Evolutionary conservation across 495 filamentous ascomycete genomes (phyloP).

Genomic region (Tuber brumale): DNA sequence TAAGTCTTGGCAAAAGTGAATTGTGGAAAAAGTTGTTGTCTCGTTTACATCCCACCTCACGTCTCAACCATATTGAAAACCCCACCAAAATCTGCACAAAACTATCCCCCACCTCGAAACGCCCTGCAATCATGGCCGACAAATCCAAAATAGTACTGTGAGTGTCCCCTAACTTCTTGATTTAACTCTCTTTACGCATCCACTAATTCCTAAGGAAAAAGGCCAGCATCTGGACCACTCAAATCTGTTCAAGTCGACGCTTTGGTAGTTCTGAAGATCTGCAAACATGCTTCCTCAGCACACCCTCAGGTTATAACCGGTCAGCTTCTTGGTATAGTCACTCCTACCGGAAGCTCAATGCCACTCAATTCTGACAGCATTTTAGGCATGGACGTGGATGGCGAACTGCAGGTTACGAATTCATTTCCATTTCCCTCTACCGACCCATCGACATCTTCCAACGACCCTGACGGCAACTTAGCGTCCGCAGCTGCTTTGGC

Average conservation of each 20-base stretch:
- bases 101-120: conserved; percentile 5
- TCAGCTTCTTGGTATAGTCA: conserved; percentile 36
- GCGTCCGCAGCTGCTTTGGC: conserved; percentile 77
- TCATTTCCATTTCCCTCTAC: conserved; percentile 86
- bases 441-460: conserved; percentile 59
- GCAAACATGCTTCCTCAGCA: conserved; percentile 53
- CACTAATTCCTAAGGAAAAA: conserved; percentile 1
- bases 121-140: conserved; percentile 30
- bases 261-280: conserved; percentile 77
- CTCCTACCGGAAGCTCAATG: conserved; percentile 47
- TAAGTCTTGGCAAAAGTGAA: conserved; percentile 33
- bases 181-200: conserved; percentile 2
- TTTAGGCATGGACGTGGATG: conserved; percentile 84
- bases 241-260: conserved; percentile 74
- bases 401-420: conserved; percentile 85
- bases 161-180: conserved; percentile 9
- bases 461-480: conserved; percentile 66
- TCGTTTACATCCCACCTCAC: conserved; percentile 17
- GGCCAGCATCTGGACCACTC: conserved; percentile 45
- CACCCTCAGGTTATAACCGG: conserved; percentile 40
- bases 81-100: conserved; percentile 9
- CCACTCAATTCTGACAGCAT: conserved; percentile 45
- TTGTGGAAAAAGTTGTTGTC: conserved; percentile 35
- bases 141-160: conserved; percentile 3
- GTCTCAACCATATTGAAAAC: conserved; percentile 12